phyloP scores from a whole-genome alignment of 371 early-diverging fungal species.

The Nematocida ironsii region DNA sequence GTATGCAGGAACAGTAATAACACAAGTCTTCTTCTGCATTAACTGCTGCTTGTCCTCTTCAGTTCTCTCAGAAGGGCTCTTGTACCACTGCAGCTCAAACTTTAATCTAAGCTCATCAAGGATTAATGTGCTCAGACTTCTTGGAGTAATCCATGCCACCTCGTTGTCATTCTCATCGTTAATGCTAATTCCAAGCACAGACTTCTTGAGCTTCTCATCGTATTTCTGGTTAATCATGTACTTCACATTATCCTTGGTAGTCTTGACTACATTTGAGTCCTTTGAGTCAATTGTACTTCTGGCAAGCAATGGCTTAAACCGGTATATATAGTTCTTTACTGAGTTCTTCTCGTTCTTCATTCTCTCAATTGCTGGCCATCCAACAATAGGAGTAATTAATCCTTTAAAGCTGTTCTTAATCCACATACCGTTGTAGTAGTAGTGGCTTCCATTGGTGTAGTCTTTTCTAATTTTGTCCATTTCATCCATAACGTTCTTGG shows the following conservation, averaged over 20 bases:
- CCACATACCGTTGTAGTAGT: conserved; percentile 59
- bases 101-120: conserved; percentile 30
- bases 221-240: conserved; percentile 20
- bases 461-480: conserved; percentile 74
- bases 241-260: conserved; percentile 46
- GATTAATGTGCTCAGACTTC: conserved; percentile 59
- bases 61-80: conserved; percentile 47
- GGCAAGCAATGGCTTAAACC: conserved; percentile 57
- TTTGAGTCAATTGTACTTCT: conserved; percentile 3
- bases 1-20: conserved; percentile 72
- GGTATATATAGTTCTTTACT: conserved; percentile 43
- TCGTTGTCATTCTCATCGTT: conserved; percentile 22
- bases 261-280: conserved; percentile 28
- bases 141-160: conserved; percentile 49
- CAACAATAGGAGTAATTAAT: conserved; percentile 44
- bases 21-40: conserved; percentile 79
- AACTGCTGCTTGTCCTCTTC: conserved; percentile 72
- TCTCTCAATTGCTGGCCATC: conserved; percentile 54
- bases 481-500: conserved; percentile 85
- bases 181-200: conserved; percentile 36
- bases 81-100: conserved; percentile 22
- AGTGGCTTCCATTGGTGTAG: conserved; percentile 69
- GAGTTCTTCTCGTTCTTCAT: conserved; percentile 49
- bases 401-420: conserved; percentile 11
- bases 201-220: neutral